Conservation (phyloP, 108 stramenopile genomes). For the Cyclotella sp. region DNA sequence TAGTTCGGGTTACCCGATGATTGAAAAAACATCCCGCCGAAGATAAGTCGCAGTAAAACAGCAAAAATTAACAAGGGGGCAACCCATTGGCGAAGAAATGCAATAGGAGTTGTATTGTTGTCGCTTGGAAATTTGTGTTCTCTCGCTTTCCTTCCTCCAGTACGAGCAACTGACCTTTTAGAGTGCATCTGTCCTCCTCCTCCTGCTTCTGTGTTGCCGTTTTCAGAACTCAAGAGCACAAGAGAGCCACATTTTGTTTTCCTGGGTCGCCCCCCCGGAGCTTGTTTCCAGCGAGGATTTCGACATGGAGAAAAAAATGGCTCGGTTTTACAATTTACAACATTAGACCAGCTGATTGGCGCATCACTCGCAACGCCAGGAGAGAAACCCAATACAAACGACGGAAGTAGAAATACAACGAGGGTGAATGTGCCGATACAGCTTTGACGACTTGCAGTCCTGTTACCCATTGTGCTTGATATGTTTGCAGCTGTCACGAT, state of each 20-base stretch:
- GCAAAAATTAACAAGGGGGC: slow-evolving; percentile 14
- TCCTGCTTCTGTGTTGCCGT: not conserved
- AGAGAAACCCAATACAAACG: not conserved
- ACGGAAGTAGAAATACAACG: not conserved
- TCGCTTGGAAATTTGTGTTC: not conserved
- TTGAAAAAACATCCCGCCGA: slow-evolving; percentile 39
- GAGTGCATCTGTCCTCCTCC: not conserved
- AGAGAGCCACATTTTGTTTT: too few species aligned
- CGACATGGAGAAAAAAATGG: too few species aligned
- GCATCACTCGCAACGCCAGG: too few species aligned
- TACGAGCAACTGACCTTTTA: slow-evolving; percentile 28
- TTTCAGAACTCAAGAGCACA: not conserved
- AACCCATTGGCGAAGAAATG: slow-evolving; percentile 25
- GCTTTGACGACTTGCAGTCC: not conserved
- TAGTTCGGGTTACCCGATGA: slow-evolving; percentile 17
- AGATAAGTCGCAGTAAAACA: slow-evolving; percentile 22
- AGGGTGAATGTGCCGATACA: not conserved
- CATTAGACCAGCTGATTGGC: too few species aligned
- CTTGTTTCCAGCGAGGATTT: too few species aligned
- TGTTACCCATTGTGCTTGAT: not conserved
- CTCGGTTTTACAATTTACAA: too few species aligned
- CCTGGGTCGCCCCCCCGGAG: too few species aligned
- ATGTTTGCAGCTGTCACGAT: not conserved
- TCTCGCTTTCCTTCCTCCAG: slow-evolving; percentile 37
- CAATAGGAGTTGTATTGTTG: slow-evolving; percentile 2